Evolutionary conservation across 768 basidiomycete species (phyloP).

Genomic region (Trametes villosa): DNA sequence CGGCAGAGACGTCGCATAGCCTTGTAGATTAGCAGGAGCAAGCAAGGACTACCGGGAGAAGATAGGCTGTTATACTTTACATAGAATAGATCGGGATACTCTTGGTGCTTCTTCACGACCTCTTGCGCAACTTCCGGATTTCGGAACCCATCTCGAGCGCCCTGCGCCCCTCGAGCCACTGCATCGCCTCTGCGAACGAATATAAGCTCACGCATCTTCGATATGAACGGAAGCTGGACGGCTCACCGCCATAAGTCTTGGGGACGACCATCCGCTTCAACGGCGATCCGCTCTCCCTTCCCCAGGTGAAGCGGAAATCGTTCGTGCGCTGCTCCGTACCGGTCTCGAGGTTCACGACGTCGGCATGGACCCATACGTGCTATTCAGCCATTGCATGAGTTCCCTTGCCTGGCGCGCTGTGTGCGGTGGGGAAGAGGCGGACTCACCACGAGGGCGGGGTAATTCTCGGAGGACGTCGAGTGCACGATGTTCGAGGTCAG

Average conservation of each 20-base stretch:
- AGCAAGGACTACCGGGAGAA: neutral
- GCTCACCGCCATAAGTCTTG: conserved; percentile 68
- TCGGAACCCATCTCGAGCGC: conserved; percentile 72
- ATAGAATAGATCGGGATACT: neutral
- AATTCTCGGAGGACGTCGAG: conserved; percentile 50
- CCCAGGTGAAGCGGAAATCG: conserved; percentile 79
- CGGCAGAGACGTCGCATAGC: no score
- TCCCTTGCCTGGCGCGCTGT: neutral
- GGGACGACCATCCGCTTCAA: conserved; percentile 59
- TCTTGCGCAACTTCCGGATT: conserved; percentile 49
- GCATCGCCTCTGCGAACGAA: conserved; percentile 70
- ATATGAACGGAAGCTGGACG: conserved; percentile 8
- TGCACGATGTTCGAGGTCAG: conserved; percentile 73
- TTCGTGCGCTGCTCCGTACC: conserved; percentile 71
- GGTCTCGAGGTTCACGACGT: conserved; percentile 70
- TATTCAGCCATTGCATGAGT: conserved; percentile 31
- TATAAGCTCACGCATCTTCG: conserved; percentile 27
- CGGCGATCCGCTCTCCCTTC: conserved; percentile 43
- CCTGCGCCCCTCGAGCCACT: conserved; percentile 79
- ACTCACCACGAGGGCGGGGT: conserved; percentile 65
- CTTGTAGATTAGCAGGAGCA: no score
- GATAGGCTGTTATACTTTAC: neutral
- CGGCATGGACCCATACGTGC: conserved; percentile 74
- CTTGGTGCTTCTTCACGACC: neutral
- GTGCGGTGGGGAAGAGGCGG: neutral